Conservation (phyloP, 2,329 filamentous ascomycete genomes). For the Rasamsonia emersonii region DNA sequence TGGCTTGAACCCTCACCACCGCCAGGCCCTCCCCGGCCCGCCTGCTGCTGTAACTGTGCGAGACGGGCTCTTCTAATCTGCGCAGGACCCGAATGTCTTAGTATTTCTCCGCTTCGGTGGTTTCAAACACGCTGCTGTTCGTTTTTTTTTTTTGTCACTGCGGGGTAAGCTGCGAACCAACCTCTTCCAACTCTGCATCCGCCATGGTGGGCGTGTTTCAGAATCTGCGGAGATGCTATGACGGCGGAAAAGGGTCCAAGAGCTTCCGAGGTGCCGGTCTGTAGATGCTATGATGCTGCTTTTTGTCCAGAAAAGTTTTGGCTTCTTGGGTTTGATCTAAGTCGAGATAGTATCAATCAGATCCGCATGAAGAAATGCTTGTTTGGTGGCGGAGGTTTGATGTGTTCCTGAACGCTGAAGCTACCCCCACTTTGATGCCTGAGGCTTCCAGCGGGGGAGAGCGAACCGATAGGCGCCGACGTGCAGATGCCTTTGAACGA, state of each 20-base stretch:
- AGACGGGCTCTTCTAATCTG: constrained; percentile 88
- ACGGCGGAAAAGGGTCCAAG: not conserved
- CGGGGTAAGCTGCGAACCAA: no score
- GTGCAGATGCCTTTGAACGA: not conserved
- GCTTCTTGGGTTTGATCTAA: no score
- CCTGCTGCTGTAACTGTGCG: constrained; percentile 77
- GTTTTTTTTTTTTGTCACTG: no score
- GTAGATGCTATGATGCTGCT: not conserved
- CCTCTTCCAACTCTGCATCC: constrained; percentile 59
- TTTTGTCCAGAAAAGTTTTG: not conserved
- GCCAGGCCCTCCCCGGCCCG: constrained; percentile 39
- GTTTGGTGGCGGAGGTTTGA: no score
- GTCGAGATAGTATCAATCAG: no score
- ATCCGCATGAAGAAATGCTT: no score
- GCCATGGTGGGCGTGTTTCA: constrained; percentile 41
- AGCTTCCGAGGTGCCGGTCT: not conserved
- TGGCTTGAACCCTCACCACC: constrained; percentile 44
- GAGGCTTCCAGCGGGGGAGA: constrained; percentile 4
- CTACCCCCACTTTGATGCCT: constrained; percentile 8
- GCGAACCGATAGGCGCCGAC: not conserved
- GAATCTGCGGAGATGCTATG: not conserved
- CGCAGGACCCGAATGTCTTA: constrained; percentile 6
- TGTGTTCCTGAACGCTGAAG: not conserved
- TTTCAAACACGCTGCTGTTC: constrained; percentile 1
- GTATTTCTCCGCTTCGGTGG: not conserved